Conservation (phyloP, 1,284 basidiomycete genomes). For the Mycosarcoma maydis region DNA sequence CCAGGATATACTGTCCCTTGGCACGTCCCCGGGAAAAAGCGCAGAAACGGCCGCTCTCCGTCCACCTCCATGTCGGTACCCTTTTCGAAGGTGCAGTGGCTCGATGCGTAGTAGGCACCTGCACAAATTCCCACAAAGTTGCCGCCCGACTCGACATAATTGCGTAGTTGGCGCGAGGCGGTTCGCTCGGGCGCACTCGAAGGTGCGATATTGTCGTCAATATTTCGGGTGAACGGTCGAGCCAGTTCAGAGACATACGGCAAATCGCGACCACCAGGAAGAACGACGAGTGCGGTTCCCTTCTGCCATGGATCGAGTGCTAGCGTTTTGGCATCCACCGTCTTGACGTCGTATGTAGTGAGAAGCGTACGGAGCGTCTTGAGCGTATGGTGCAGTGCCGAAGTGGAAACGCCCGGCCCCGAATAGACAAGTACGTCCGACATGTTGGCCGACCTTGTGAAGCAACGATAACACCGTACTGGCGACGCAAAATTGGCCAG, state of each 20-base stretch:
- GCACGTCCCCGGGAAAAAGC: slow-evolving; percentile 73
- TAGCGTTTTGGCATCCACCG: slow-evolving; percentile 42
- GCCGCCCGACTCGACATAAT: slow-evolving; percentile 77
- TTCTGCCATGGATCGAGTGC: slow-evolving; percentile 58
- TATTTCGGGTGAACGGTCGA: slow-evolving; percentile 14
- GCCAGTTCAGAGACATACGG: slow-evolving; percentile 52
- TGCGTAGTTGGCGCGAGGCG: slow-evolving; percentile 69
- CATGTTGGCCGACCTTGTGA: slow-evolving; percentile 20
- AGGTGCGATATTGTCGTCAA: slow-evolving; percentile 1
- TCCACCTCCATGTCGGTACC: slow-evolving; percentile 70
- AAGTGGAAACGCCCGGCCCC: slow-evolving; percentile 59
- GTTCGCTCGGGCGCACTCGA: slow-evolving; percentile 1
- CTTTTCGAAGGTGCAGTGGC: slow-evolving; percentile 70
- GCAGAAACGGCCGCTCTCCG: slow-evolving; percentile 70
- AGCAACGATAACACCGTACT: background rate
- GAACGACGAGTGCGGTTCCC: slow-evolving; percentile 48
- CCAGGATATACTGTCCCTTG: slow-evolving; percentile 73
- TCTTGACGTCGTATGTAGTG: slow-evolving; percentile 57
- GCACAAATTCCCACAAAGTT: slow-evolving; percentile 76
- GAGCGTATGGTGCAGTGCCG: slow-evolving; percentile 58
- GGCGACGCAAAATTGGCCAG: no score
- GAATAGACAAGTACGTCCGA: slow-evolving; percentile 61
- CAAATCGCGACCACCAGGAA: slow-evolving; percentile 59
- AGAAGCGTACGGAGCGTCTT: slow-evolving; percentile 46
- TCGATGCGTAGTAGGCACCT: slow-evolving; percentile 72